Evolutionary conservation across 2,329 filamentous ascomycete genomes (phyloP), one percentile per base, ranked within the genome.

Genomic region (Pyrenophora teres): DNA sequence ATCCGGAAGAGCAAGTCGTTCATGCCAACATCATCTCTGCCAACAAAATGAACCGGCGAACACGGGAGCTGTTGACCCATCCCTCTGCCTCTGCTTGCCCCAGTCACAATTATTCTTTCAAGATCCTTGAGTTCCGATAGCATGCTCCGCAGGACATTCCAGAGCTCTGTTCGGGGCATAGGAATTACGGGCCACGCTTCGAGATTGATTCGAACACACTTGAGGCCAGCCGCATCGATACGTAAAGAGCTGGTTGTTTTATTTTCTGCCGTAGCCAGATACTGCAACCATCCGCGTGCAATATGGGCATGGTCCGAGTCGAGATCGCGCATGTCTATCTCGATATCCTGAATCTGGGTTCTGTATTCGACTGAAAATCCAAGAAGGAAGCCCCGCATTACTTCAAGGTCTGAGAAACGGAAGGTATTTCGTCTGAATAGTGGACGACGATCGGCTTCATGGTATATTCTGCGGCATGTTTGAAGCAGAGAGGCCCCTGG

Each of bases 41-140:
- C 73, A 15, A 74, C 68, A 45, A 68, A 75, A 47, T 73, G 70
- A 2, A 70, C 63, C 2, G 70, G 65, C 7, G 71, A 73, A 68
- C 72, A 75, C 8, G 67, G 69, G 41, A 65, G 54, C 49, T 63
- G 63, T 48, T 50, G 65, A 6, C 60, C 64, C 69, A 69, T 74
- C 30, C 57, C 59, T 8, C 43, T 50, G 1, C 70, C 71, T 47
- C 64, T 68, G 35, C 68, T 70, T 9, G 68, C 59, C 2, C 73
- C 72, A 16, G 62, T 57, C 2, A 74, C 59, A 1, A 75, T 50
- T 6, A 74, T 49, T 18, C 69, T 63, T 32, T 73, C 68, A 36
- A 76, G 43, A 0, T 62, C 56, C 19, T 63, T 45, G n/a, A 72
- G 41, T 4, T 63, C 61, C 8, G 56, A 40, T 30, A 74, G 46